phyloP scores from a whole-genome alignment of 2,329 filamentous ascomycete species.

The Dendryphion nanum region DNA sequence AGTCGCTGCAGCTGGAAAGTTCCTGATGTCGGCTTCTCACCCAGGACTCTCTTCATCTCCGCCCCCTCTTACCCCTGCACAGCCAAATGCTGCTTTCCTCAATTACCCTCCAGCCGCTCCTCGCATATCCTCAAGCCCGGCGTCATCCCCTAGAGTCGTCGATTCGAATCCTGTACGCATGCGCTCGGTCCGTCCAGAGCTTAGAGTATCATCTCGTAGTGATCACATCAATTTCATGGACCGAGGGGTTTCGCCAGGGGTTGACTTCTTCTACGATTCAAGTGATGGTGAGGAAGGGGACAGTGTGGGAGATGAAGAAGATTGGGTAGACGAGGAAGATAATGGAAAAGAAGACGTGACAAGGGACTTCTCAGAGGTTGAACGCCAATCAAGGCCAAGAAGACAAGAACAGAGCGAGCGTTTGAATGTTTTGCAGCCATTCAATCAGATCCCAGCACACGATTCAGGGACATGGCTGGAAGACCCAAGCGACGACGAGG shows the following conservation, averaged over 20 bases:
- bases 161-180: slow-evolving; percentile 17
- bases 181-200: slow-evolving; percentile 21
- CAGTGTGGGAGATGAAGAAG: not conserved
- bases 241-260: slow-evolving; percentile 14
- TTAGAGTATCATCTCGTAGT: no score
- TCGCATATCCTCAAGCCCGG: slow-evolving; percentile 30
- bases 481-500: not conserved
- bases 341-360: slow-evolving; percentile 17
- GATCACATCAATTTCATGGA: slow-evolving; percentile 27
- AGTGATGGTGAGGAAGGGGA: slow-evolving; percentile 7
- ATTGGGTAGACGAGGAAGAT: slow-evolving; percentile 22
- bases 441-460: slow-evolving; percentile 9
- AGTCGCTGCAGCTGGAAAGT: no score
- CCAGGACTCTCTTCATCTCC: no score
- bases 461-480: slow-evolving; percentile 7
- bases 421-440: slow-evolving; percentile 10
- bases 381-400: slow-evolving; percentile 11
- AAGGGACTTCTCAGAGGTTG: slow-evolving; percentile 8
- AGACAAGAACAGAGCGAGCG: slow-evolving; percentile 3
- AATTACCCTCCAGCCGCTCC: no score
- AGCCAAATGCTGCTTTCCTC: no score
- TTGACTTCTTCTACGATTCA: slow-evolving; percentile 30
- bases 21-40: no score
- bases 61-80: no score
- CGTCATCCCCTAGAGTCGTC: slow-evolving; percentile 27